These are phyloP conservation scores for Paraphaeosphaeria minitans DNA, from an alignment of 2,329 filamentous ascomycete genomes.

Conservation along the genomic window DNA sequence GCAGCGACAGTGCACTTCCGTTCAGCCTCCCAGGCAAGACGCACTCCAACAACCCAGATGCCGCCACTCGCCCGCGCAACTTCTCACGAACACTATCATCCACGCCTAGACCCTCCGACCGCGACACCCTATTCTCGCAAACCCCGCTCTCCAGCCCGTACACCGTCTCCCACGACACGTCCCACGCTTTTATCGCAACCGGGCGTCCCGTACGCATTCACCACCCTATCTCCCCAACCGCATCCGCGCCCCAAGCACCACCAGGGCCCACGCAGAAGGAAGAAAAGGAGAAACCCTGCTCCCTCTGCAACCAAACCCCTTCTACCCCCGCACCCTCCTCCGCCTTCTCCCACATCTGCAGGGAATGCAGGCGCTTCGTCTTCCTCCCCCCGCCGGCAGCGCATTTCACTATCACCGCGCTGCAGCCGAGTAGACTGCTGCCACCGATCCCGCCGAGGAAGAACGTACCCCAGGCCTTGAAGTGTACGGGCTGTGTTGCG, in stretches of 20 bases:
- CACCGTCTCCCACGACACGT: neutral
- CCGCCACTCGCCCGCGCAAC: neutral
- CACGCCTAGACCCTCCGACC: neutral
- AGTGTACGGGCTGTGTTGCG: neutral
- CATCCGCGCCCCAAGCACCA: too few relatives aligned
- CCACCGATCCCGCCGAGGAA: neutral
- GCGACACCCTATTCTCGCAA: neutral
- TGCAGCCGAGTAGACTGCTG: neutral
- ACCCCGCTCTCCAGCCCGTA: neutral
- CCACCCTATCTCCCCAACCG: too few relatives aligned
- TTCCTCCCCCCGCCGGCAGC: neutral
- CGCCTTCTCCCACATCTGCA: neutral
- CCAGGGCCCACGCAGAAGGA: neutral
- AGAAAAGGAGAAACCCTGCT: neutral
- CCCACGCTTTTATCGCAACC: neutral
- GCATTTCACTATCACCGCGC: neutral
- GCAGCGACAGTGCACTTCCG: neutral
- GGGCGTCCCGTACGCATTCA: neutral
- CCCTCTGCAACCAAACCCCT: slow-evolving; percentile 1
- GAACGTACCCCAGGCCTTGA: neutral
- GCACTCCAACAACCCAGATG: neutral
- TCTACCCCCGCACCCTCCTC: neutral
- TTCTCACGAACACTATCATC: neutral
- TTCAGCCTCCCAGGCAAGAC: neutral
- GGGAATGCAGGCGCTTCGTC: neutral